These are phyloP conservation scores for Globisporangium spinosum DNA, from an alignment of 352 stramenopile species.

Conservation along the genomic window DNA sequence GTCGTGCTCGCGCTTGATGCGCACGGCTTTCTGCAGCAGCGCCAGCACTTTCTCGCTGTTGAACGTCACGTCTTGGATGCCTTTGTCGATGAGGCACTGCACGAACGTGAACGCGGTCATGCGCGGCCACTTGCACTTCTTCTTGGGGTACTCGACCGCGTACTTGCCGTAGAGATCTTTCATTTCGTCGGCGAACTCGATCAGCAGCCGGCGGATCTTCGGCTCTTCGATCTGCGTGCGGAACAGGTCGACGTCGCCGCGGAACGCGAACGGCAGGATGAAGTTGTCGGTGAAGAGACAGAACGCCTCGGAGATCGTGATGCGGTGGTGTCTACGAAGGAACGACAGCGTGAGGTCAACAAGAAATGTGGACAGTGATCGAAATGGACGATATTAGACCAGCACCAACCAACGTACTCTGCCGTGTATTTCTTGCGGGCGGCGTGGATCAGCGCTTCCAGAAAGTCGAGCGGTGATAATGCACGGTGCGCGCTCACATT, in stretches of 20 bases:
- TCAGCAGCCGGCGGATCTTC: slow-evolving; percentile 52
- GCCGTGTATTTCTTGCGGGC: slow-evolving; percentile 60
- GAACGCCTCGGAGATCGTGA: slow-evolving; percentile 72
- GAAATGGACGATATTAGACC: neutral
- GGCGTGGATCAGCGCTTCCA: slow-evolving; percentile 60
- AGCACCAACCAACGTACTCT: slow-evolving; percentile 31
- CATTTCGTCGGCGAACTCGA: slow-evolving; percentile 63
- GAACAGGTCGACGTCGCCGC: slow-evolving; percentile 68
- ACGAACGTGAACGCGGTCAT: slow-evolving; percentile 62
- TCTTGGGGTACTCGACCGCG: slow-evolving; percentile 38
- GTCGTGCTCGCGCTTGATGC: slow-evolving; percentile 29
- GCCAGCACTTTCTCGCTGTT: slow-evolving; percentile 54
- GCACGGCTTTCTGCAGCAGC: slow-evolving; percentile 54
- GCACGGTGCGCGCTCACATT: slow-evolving; percentile 37
- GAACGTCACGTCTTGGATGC: slow-evolving; percentile 57
- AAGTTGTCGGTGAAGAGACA: slow-evolving; percentile 75
- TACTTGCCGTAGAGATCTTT: slow-evolving; percentile 56
- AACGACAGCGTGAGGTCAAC: neutral
- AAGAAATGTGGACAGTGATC: neutral
- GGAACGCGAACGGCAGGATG: slow-evolving; percentile 70
- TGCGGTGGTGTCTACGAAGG: slow-evolving; percentile 39
- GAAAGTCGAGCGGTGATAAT: slow-evolving; percentile 54
- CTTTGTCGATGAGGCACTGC: slow-evolving; percentile 59
- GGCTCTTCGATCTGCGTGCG: slow-evolving; percentile 66
- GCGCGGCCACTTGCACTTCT: slow-evolving; percentile 35